Conservation (phyloP, 23 red algal genomes). For the Gracilaria caudata region DNA sequence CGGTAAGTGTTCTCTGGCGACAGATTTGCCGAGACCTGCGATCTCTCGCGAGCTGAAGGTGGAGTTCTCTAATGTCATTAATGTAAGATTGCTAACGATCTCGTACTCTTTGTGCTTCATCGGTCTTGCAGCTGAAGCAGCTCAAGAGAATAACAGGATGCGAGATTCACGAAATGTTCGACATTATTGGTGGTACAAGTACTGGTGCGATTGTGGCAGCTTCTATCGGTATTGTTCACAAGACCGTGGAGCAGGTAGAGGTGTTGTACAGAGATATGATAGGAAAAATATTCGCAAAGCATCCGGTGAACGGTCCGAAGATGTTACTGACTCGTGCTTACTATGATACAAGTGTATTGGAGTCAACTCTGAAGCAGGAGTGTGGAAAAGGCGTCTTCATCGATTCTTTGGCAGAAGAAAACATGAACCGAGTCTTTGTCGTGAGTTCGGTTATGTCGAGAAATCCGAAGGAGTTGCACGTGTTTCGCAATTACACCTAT, state of each 20-base stretch:
- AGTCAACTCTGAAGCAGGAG: conserved; percentile 86
- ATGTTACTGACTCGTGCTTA: conserved; percentile 89
- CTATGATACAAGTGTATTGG: conserved; percentile 91
- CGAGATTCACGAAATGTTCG: conserved; percentile 94
- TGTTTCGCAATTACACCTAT: conserved; percentile 97
- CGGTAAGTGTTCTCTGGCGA: conserved; percentile 36
- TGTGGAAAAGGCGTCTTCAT: conserved; percentile 81
- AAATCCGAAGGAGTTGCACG: conserved; percentile 82
- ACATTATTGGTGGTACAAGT: conserved; percentile 94
- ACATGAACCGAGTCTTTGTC: conserved; percentile 93
- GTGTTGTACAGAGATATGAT: conserved; percentile 94
- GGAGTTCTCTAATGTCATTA: neutral
- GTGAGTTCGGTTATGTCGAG: conserved; percentile 90
- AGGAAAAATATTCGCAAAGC: conserved; percentile 93
- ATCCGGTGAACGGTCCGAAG: conserved; percentile 87
- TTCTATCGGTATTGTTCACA: conserved; percentile 77
- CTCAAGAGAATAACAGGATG: conserved; percentile 85
- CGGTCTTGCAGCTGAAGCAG: conserved; percentile 56
- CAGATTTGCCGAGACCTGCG: neutral
- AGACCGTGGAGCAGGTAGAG: conserved; percentile 94
- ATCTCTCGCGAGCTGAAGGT: neutral
- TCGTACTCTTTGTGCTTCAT: neutral
- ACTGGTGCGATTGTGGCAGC: conserved; percentile 96
- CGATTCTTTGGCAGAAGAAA: conserved; percentile 81
- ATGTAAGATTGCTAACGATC: neutral